Evolutionary conservation across 352 stramenopile species (phyloP).

Genomic region (Hyaloperonospora arabidopsidis): DNA sequence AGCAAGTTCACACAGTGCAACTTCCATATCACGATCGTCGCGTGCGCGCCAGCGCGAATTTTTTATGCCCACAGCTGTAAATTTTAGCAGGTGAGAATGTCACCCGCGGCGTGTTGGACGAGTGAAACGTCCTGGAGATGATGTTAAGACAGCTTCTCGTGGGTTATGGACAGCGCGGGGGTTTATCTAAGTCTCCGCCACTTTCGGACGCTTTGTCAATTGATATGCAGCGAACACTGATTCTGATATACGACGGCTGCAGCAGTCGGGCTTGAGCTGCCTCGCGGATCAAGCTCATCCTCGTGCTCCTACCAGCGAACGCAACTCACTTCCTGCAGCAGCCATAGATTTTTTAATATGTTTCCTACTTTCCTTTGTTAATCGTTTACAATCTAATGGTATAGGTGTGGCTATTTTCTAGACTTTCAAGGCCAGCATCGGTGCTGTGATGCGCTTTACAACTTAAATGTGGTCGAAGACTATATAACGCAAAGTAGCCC

Average conservation of each 20-base stretch:
- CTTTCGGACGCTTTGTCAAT: background rate
- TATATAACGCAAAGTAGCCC: background rate
- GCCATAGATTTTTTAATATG: too few species aligned
- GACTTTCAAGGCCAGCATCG: background rate
- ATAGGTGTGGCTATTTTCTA: too few species aligned
- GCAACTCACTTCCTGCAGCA: background rate
- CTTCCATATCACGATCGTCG: background rate
- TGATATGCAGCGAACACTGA: background rate
- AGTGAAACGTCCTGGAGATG: background rate
- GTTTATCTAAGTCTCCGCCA: background rate
- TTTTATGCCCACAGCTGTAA: background rate
- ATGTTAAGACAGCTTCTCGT: background rate
- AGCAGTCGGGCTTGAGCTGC: background rate
- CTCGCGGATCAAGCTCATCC: background rate
- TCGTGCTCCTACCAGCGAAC: background rate
- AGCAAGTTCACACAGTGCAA: background rate
- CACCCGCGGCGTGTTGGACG: background rate
- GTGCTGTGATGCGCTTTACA: background rate
- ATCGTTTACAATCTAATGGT: too few species aligned
- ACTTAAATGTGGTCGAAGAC: background rate
- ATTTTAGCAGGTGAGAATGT: background rate
- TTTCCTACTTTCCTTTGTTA: too few species aligned
- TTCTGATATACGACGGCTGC: background rate
- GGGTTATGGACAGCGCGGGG: background rate
- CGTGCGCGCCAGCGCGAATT: background rate